Evolutionary conservation across 352 stramenopile species (phyloP), one percentile per base, ranked within the genome.

Genomic region (Globisporangium emineosum): DNA sequence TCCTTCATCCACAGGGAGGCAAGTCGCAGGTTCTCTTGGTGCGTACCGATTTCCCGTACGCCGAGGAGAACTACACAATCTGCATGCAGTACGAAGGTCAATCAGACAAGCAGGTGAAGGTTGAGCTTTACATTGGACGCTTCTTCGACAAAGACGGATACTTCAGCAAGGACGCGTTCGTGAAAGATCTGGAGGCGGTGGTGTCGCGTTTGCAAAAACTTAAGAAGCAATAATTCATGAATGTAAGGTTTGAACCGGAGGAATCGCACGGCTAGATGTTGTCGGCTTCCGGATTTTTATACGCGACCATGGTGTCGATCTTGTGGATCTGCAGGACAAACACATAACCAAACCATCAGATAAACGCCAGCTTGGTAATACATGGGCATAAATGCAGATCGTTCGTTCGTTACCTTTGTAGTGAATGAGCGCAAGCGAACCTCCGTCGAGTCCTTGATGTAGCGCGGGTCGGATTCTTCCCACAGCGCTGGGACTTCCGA

Each of bases 401-500:
- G 15, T 3, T 29, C 25, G 52, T 37, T 57, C 27, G 9, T 33
- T 42, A 98, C 95, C 73, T 98, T 98, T 32, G 97, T 99, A 10
- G 94, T 95, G 70, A 99, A 99, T 45, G 93, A 98, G 56, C 97
- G 90, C 61, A 99, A 81, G 43, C 97, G 97, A n/a, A 99, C 97
- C 85, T 99, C 89, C 9, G 92, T 88, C 27, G 92, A 97, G 67
- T 99, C 98, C 67, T 97, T 90, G 73, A 99, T 99, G 78, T 98
- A 98, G 25, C 91, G 88, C 42, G 98, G 97, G 71, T 99, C 98
- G 0, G 93, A 98, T 67, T 99, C 97, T 67, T 99, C 97, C 97
- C 98, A 99, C 62, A 97, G 81, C 21, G 89, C 66, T 40, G 97
- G 97, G 30, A 99, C 97, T 33, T 91, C 83, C 1, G 96, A 97